Percentiles rank a stretch among this genome's conserved stretches.
These are phyloP conservation scores for Dioscorea zingiberensis DNA, from an alignment of 106 monocot species.

Conservation along the genomic window DNA sequence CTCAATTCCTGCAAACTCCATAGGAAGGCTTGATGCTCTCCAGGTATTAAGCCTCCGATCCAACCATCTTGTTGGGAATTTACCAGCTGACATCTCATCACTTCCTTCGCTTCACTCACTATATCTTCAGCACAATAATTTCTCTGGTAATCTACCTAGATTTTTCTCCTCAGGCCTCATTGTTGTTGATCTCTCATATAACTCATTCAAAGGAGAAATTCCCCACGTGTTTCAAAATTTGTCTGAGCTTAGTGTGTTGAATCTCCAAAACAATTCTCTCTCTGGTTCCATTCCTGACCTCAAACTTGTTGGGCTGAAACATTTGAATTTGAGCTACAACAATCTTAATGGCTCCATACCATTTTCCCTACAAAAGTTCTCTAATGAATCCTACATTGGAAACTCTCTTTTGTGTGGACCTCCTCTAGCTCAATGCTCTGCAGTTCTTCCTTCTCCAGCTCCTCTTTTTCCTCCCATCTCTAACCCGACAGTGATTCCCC, in stretches of 20 bases:
- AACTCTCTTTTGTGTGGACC: slow-evolving; percentile 67
- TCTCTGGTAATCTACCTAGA: slow-evolving; percentile 61
- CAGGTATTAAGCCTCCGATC: slow-evolving; percentile 74
- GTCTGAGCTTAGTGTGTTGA: slow-evolving; percentile 34
- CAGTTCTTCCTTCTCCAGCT: slow-evolving; percentile 40
- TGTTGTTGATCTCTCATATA: slow-evolving; percentile 77
- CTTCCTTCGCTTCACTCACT: slow-evolving; percentile 65
- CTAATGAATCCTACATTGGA: slow-evolving; percentile 59
- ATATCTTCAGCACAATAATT: slow-evolving; percentile 82
- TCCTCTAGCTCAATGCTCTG: slow-evolving; percentile 50
- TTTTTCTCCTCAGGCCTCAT: slow-evolving; percentile 41
- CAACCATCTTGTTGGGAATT: slow-evolving; percentile 47
- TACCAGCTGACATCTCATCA: slow-evolving; percentile 62
- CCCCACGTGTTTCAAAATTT: slow-evolving; percentile 38
- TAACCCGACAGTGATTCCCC: slow-evolving; percentile 4
- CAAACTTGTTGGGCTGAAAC: slow-evolving; percentile 42
- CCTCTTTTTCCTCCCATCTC: neutral
- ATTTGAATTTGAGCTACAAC: slow-evolving; percentile 78
- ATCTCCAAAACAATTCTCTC: slow-evolving; percentile 73
- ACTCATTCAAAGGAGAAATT: slow-evolving; percentile 57
- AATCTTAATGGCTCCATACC: slow-evolving; percentile 65
- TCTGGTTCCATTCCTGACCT: slow-evolving; percentile 67
- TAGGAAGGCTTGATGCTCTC: slow-evolving; percentile 81
- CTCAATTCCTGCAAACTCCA: slow-evolving; percentile 56
- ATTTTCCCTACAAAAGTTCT: slow-evolving; percentile 44